Conservation (phyloP, 768 basidiomycete genomes). For the Trametes meyenii region DNA sequence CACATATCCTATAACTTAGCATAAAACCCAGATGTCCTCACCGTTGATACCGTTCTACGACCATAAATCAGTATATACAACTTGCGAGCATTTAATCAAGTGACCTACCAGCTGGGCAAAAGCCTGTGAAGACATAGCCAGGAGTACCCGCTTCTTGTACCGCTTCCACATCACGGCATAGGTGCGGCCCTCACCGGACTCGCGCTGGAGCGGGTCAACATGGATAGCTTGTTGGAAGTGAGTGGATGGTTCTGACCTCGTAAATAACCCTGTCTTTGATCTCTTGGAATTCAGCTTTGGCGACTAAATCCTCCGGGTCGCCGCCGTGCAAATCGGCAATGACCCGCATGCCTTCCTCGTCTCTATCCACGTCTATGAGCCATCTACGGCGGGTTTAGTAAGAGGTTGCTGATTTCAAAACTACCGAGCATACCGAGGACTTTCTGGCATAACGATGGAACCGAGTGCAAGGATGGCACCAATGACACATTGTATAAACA, state of each 20-base stretch:
- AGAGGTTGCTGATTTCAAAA: background rate
- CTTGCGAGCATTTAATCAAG: slow-evolving; percentile 5
- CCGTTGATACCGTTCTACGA: slow-evolving; percentile 92
- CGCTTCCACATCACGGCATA: slow-evolving; percentile 85
- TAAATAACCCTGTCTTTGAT: slow-evolving; percentile 80
- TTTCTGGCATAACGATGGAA: slow-evolving; percentile 85
- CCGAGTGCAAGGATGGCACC: slow-evolving; percentile 80
- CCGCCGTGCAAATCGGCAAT: slow-evolving; percentile 90
- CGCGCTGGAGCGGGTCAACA: slow-evolving; percentile 50
- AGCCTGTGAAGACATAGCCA: slow-evolving; percentile 95
- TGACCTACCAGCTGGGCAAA: slow-evolving; percentile 87
- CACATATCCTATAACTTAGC: background rate
- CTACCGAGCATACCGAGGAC: slow-evolving; percentile 63
- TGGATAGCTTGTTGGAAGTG: background rate
- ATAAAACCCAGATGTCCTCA: slow-evolving; percentile 35
- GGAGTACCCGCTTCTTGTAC: slow-evolving; percentile 84
- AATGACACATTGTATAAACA: slow-evolving; percentile 87
- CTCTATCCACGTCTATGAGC: slow-evolving; percentile 86
- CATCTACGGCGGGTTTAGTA: slow-evolving; percentile 50
- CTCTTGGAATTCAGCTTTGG: slow-evolving; percentile 84
- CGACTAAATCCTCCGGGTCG: slow-evolving; percentile 63
- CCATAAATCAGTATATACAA: background rate
- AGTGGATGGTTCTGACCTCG: slow-evolving; percentile 51
- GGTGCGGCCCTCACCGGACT: slow-evolving; percentile 71
- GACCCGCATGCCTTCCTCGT: slow-evolving; percentile 81